Base-by-base conservation (phyloP, 805 yeast genomes). In the Teunomyces gatunensis region DNA sequence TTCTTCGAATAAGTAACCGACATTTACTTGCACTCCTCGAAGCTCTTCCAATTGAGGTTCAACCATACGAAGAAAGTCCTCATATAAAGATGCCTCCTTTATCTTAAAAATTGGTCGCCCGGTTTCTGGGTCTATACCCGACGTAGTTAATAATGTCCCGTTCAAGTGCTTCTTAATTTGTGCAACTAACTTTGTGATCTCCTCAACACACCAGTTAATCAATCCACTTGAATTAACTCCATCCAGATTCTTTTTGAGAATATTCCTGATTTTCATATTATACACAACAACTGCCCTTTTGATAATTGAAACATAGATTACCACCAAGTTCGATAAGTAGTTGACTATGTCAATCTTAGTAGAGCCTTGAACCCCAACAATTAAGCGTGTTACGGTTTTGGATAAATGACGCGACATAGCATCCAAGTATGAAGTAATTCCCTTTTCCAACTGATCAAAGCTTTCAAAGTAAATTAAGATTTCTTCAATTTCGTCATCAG, bases 181-280 rank as follows among this genome's bases (percentile, higher is more conserved):
- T 13, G 71, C 68, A 27, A 82, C 80, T 53, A 86, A 85, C 42
- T 72, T 71, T 35, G 79, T 78, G 28, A 87, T 78, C 61, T 84
- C 85, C 10, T 76, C 76, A 47, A 80, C 79, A 29, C 85, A 79
- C 96, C 96, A 89, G 51, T 83, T 81, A n/a, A 89, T 84, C 13
- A 89, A 69, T 27, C 74, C 73, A 54, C 85, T 79, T 7, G 85
- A 74, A 37, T 64, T 64, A 6, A 61, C 64, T 5, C 51, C 57
- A 27, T 63, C 61, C 41, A 56, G 60, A 44, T 60, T 57, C 10
- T 65, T 55, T 41, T 59, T 59, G 36, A 71, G 49, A 2, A 71
- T 55, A 1, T 61, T 58, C 25, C 54, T 56, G 27, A 62, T 56
- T 28, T 55, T 52, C 11, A 45, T 46, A 68, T 73, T 65, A 79